Conservation (phyloP, 75 land plant genomes). For the Gnetum montanum region DNA sequence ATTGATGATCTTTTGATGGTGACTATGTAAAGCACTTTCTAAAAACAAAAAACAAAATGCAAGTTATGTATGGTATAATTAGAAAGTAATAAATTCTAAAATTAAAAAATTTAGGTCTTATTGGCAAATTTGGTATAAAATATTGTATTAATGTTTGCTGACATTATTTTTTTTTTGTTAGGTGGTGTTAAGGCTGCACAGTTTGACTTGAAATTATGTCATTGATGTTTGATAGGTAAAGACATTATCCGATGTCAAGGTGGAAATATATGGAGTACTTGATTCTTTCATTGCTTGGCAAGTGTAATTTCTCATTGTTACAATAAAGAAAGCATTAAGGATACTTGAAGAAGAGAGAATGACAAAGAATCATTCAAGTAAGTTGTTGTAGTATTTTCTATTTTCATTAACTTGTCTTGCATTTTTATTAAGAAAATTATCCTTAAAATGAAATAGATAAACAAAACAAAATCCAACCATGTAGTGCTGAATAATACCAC, state of each 20-base stretch:
- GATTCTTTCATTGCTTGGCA: constrained; percentile 98
- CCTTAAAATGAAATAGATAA: no score
- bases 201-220: not conserved
- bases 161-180: not conserved
- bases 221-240: constrained; percentile 27
- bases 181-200: no score
- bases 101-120: not conserved
- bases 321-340: constrained; percentile 86
- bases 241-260: constrained; percentile 77
- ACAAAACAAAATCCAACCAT: no score
- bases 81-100: no score
- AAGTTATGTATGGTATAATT: no score
- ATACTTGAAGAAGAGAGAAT: constrained; percentile 57
- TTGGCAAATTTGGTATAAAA: not conserved
- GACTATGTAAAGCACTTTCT: no score
- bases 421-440: no score
- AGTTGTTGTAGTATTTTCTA: no score
- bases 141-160: not conserved
- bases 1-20: no score
- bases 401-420: no score
- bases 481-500: no score
- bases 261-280: constrained; percentile 91
- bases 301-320: constrained; percentile 80
- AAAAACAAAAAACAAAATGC: no score
- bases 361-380: constrained; percentile 97